Evolutionary conservation across 2,329 filamentous ascomycete species (phyloP).

Genomic region (Aspergillus texensis): DNA sequence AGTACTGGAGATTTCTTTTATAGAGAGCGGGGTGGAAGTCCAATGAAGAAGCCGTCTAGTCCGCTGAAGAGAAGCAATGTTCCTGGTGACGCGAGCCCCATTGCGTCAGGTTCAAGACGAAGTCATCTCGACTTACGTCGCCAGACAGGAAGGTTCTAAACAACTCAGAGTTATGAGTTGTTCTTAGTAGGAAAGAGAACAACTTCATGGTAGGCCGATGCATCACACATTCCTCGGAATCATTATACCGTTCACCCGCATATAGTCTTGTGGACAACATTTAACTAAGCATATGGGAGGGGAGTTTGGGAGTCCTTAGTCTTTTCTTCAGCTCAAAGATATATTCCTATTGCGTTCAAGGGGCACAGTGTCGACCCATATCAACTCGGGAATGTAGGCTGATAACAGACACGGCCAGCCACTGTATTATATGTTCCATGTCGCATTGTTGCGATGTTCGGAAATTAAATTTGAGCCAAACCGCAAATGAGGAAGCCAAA

Average conservation of each 20-base stretch:
- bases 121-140: constrained; percentile 32
- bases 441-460: neutral
- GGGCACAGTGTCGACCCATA: neutral
- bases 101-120: constrained; percentile 37
- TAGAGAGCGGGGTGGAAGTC: constrained; percentile 39
- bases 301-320: neutral
- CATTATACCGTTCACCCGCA: constrained; percentile 1
- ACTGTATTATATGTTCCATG: constrained; percentile 15
- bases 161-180: constrained; percentile 1
- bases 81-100: constrained; percentile 37
- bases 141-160: constrained; percentile 34
- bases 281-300: neutral
- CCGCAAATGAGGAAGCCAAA: neutral
- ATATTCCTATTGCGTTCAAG: constrained; percentile 6
- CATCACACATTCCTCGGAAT: constrained; percentile 5
- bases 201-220: constrained; percentile 7
- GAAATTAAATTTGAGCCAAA: neutral
- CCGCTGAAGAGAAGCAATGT: constrained; percentile 48
- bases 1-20: constrained; percentile 41
- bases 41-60: constrained; percentile 42
- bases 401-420: constrained; percentile 13
- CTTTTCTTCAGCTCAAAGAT: neutral
- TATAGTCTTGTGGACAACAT: constrained; percentile 5
- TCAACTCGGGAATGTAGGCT: constrained; percentile 21
- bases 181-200: constrained; percentile 5